Percentiles rank a stretch among this genome's conserved stretches.
Conservation (phyloP, 345 rosid genomes). For the Populus simonii region DNA sequence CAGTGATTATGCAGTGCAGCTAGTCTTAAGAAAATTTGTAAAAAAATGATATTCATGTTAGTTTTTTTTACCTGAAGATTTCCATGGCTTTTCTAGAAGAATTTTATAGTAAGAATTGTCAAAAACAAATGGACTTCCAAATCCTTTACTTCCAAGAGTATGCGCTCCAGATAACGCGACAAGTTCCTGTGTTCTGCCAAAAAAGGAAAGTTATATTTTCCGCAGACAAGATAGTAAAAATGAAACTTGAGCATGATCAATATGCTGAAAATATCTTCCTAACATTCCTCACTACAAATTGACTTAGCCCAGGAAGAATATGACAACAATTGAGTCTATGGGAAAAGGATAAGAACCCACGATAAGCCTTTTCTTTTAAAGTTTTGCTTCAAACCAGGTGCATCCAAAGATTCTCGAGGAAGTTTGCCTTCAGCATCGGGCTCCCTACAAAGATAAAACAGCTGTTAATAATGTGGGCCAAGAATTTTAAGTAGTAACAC, state of each 20-base stretch:
- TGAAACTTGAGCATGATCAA: background rate
- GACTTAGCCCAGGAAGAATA: background rate
- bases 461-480: background rate
- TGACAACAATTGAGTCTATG: background rate
- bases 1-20: background rate
- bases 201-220: background rate
- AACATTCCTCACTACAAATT: background rate
- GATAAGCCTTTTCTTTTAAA: constrained; percentile 82
- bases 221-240: background rate
- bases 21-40: background rate
- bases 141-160: constrained; percentile 86
- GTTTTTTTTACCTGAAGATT: constrained; percentile 51
- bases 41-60: background rate
- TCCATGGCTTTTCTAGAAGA: constrained; percentile 88
- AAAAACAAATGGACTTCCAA: constrained; percentile 65
- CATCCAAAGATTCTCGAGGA: constrained; percentile 72
- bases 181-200: constrained; percentile 65
- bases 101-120: constrained; percentile 83
- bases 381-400: constrained; percentile 64
- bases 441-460: constrained; percentile 38
- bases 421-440: constrained; percentile 84
- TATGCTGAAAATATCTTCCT: background rate
- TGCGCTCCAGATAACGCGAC: constrained; percentile 91
- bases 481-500: background rate
- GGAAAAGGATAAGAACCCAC: constrained; percentile 47